Conservation (phyloP, 345 rosid genomes). For the Linum lewisii region DNA sequence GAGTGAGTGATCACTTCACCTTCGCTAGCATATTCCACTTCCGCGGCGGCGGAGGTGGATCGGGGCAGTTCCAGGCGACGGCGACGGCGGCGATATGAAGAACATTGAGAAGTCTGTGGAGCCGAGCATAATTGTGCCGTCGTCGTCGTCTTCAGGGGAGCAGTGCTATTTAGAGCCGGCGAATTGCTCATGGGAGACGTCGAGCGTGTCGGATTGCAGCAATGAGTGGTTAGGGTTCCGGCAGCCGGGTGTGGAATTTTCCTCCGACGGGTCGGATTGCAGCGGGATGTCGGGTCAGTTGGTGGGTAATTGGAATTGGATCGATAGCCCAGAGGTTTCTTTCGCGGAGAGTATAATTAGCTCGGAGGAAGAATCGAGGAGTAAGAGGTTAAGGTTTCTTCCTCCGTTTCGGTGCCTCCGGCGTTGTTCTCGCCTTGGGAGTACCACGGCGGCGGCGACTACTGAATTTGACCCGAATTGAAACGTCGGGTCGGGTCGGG, state of each 20-base stretch:
- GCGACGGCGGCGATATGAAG: slow-evolving; percentile 24
- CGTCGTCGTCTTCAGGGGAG: neutral
- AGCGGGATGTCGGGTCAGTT: slow-evolving; percentile 18
- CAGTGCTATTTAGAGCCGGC: neutral
- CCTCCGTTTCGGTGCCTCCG: slow-evolving; percentile 50
- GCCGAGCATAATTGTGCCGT: slow-evolving; percentile 53
- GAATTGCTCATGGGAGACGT: slow-evolving; percentile 39
- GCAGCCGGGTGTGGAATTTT: slow-evolving; percentile 32
- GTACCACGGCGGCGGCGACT: slow-evolving; percentile 1
- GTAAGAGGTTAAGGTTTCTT: slow-evolving; percentile 58
- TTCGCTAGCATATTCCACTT: slow-evolving; percentile 55
- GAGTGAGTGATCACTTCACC: slow-evolving; percentile 61
- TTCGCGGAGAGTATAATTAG: slow-evolving; percentile 18
- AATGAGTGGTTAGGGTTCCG: slow-evolving; percentile 42
- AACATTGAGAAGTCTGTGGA: slow-evolving; percentile 50
- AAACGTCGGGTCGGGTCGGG: neutral
- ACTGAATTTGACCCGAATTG: neutral
- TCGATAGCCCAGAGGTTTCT: slow-evolving; percentile 27
- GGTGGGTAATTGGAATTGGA: slow-evolving; percentile 25
- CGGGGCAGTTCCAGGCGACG: neutral
- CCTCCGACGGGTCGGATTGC: slow-evolving; percentile 43
- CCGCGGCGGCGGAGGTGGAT: slow-evolving; percentile 27
- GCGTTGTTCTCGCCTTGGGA: slow-evolving; percentile 13
- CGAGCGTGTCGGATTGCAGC: slow-evolving; percentile 47
- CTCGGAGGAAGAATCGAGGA: slow-evolving; percentile 28